Evolutionary conservation across 2,329 filamentous ascomycete species (phyloP), one percentile per base, ranked within the genome.

Genomic region (Myriangium duriaei): DNA sequence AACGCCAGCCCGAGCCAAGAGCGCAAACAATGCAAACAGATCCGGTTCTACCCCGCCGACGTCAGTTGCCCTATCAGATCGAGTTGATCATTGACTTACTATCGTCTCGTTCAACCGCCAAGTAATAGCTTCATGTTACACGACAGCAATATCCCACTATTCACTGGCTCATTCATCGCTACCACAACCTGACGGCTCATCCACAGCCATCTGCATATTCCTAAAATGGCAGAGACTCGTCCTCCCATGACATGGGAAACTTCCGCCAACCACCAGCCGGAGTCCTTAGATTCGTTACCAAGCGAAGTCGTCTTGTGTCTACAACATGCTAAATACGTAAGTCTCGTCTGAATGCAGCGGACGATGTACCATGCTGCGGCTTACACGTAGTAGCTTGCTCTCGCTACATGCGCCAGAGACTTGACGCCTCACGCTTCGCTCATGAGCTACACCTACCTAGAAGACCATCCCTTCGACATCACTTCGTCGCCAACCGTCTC

Each of bases 371-470:
- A n/a, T n/a, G n/a, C n/a, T n/a, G n/a, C n/a, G n/a, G n/a, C n/a
- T n/a, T n/a, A n/a, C n/a, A n/a, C n/a, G n/a, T n/a, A 14, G 17
- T 43, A 94, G 86, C 84, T 98, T 49, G 91, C 98, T 61, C 80
- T 98, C 37, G 87, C 91, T 50, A 98, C 91, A 40, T 92, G 82
- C 59, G 76, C 76, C 50, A n/a, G n/a, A n/a, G 71, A 81, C 49
- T 81, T 91, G 53, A 69, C 77, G 46, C 91, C 91, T 7, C 85
- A 96, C 58, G 84, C 96, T 48, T 92, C 86, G 26, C 76, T 98
- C 47, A 98, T 98, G 91, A 95, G 93, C 68, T 96, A 96, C 67
- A 96, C 91, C 54, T 96, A 95, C 63, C 80, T 98, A 14, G 76
- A 71, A 4, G 47, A 48, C 14, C 49, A 52, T 40, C 46, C 52